Base-by-base conservation (phyloP, 768 basidiomycete genomes). In the Lactarius sanguifluus region DNA sequence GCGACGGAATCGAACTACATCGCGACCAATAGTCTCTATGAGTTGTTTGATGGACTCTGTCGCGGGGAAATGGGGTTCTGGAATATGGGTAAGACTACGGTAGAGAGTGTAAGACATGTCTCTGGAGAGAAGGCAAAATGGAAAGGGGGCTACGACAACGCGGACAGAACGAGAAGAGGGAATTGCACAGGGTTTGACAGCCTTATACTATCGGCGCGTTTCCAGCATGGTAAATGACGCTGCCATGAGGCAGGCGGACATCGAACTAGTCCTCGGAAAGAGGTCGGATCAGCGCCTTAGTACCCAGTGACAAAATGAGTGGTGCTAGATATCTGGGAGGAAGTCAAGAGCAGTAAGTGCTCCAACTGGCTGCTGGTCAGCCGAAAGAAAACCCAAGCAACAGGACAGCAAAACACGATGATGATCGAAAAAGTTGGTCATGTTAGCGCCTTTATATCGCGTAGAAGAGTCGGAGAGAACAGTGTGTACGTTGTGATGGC, bases 1-100 rank as follows among this genome's bases (percentile, higher is more conserved):
- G 36, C 66, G 66, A 59, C 66, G 66, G 23, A 67, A 67, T 64
- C 58, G 66, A 38, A 67, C 66, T 47, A 67, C 66, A 47, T 67
- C 66, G 36, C 58, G 62, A 13, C 40, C 66, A 23, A 67, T 64
- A 25, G 66, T 67, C 18, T 64, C 57, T 45, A 67, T 64, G 52
- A 67, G 66, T 32, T 64, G 66, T 32, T 15, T 55, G 43, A 67
- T 67, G 25, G 66, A 67, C 56, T 67, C 66, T 6, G 66, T 67
- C 8, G 66, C 66, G 25, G 66, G 66, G 43, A 67, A 67, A 43
- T 55, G 62, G n/a, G 63, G 63, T 47, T 63, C 58, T 25, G 50
- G 25, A 10, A 67, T 62, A 3, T 56, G 58, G 20, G 62, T 67
- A 16, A 67, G 66, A 43, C 66, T 67, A 15, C 40, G 62, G 16